Evolutionary conservation across 2,329 filamentous ascomycete genomes (phyloP), one percentile per base, ranked within the genome.

Genomic region (Coleophoma eucalyptorum): DNA sequence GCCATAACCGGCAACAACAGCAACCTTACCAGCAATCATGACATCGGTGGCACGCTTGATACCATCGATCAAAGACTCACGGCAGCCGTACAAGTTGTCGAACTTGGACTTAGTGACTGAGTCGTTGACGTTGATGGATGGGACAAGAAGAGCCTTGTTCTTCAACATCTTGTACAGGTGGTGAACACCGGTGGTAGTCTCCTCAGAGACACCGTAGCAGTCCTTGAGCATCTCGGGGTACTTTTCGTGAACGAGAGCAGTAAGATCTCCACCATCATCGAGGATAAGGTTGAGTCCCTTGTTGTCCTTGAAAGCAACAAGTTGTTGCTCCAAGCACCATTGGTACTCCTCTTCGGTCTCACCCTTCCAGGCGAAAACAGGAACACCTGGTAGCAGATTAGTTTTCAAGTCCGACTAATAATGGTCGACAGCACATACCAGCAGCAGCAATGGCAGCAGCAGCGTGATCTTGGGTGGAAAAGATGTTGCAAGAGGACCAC

Each of bases 21-120:
- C 91, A 67, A 97, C 85, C 88, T 99, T 97, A 74, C 94, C 94
- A 69, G 94, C 94, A 81, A 97, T 93, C 94, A 99, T 99, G 76
- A 97, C 94, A 80, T 99, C 93, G 74, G 94, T 99, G 66, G 94
- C 93, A 80, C 93, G 93, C 89, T 97, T 99, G 86, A 99, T 97
- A 74, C 94, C 94, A 74, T 99, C 94, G 68, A 99, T 86, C 66
- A 99, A 88, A 59, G 93, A 97, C 81, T 97, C 94, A 72, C 91
- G 87, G 90, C 94, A 97, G 70, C 94, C 93, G 84, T 97, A 99
- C 62, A 97, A 80, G 87, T 99, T 99, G 85, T 97, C 94, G 74
- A 99, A 99, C 85, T 99, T 99, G 78, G 91, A 96, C 87, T 97
- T 99, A 76, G 94, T 99, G 71, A 99, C 93, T 54, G 89, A 92